phyloP scores from a whole-genome alignment of 1,284 basidiomycete genomes.

The Sphagnurus paluster region DNA sequence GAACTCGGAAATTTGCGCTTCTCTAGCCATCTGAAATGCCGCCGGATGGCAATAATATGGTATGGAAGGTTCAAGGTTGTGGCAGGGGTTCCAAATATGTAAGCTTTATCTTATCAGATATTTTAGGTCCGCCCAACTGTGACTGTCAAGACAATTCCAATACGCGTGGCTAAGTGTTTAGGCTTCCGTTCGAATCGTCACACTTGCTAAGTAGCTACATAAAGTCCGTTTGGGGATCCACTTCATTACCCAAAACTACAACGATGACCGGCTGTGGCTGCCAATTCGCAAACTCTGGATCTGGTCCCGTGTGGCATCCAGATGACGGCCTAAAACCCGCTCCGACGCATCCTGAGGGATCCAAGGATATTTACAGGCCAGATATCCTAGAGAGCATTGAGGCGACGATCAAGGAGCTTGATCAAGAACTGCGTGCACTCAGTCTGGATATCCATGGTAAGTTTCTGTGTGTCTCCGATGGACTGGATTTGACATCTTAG shows the following conservation, averaged over 20 bases:
- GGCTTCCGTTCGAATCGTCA: too few species aligned
- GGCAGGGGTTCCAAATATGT: too few species aligned
- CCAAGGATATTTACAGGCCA: conserved; percentile 35
- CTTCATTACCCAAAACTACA: background rate
- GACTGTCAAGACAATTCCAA: too few species aligned
- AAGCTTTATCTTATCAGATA: conserved; percentile 9
- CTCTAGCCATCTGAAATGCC: conserved; percentile 41
- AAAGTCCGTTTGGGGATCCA: too few species aligned
- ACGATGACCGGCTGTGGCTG: conserved; percentile 18
- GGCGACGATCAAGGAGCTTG: conserved; percentile 51
- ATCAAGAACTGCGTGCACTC: conserved; percentile 53
- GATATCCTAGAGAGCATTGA: conserved; percentile 59
- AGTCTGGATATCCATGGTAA: conserved; percentile 71
- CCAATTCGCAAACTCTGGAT: conserved; percentile 9
- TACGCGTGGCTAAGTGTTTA: too few species aligned
- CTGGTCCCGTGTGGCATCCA: conserved; percentile 32
- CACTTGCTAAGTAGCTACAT: too few species aligned
- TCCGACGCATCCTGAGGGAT: conserved; percentile 26
- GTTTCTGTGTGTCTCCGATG: background rate
- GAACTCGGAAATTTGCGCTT: conserved; percentile 57
- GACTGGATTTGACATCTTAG: background rate
- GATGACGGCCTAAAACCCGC: conserved; percentile 27
- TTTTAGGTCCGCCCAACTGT: too few species aligned
- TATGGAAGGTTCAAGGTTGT: background rate
- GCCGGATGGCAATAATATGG: background rate